phyloP scores from a whole-genome alignment of 78 protist species.

The Dictyostelium citrinum region DNA sequence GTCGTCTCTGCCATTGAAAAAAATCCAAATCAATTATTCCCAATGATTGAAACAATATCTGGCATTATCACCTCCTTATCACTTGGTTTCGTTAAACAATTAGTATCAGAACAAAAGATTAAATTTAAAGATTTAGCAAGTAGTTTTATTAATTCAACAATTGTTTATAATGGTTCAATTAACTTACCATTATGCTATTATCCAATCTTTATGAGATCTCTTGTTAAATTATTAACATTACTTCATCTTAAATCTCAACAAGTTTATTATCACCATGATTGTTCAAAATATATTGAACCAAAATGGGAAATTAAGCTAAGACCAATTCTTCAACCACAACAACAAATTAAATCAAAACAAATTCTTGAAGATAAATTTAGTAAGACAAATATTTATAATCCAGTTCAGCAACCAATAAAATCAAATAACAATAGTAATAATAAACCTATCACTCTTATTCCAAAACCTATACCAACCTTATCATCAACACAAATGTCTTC shows the following conservation, averaged over 20 bases:
- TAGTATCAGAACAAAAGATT: background rate
- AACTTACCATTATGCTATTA: background rate
- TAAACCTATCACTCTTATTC: background rate
- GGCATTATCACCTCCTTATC: background rate
- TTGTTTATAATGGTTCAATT: background rate
- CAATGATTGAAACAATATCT: background rate
- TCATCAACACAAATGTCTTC: background rate
- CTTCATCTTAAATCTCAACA: slow-evolving; percentile 11
- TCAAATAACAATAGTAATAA: too few species aligned
- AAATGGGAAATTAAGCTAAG: background rate
- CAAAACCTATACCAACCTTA: background rate
- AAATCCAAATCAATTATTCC: background rate
- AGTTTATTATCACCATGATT: background rate
- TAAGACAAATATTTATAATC: background rate
- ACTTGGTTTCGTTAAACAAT: background rate
- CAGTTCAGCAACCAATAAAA: background rate
- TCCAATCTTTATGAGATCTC: slow-evolving; percentile 20
- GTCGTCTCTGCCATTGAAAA: background rate
- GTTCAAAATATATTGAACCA: background rate
- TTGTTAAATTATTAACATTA: background rate
- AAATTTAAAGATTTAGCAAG: slow-evolving; percentile 16
- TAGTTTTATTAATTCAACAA: background rate
- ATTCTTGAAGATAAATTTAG: background rate
- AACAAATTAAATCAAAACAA: background rate
- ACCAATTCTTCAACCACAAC: background rate